These are phyloP conservation scores for Ceratocystiopsis sp. DNA, from an alignment of 2,329 filamentous ascomycete genomes.

Conservation along the genomic window DNA sequence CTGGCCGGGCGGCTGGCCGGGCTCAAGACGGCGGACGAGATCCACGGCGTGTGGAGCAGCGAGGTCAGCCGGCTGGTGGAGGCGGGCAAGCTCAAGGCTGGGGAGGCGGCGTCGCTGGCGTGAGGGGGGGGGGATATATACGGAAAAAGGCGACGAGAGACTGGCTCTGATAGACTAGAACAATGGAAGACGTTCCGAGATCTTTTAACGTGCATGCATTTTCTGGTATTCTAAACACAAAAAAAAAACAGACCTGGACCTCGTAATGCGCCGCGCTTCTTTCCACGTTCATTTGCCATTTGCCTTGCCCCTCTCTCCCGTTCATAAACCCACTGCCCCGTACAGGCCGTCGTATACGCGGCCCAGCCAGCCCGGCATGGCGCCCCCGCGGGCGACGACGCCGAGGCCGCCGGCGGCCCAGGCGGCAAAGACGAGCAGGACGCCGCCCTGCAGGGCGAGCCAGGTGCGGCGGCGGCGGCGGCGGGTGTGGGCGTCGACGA, in stretches of 20 bases:
- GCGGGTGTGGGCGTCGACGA: conserved; percentile 26
- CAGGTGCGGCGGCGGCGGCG: conserved; percentile 42
- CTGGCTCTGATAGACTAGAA: too few species aligned
- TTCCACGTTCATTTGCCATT: too few species aligned
- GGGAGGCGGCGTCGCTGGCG: conserved; percentile 53
- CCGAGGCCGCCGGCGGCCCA: conserved; percentile 75
- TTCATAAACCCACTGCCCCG: conserved; percentile 9
- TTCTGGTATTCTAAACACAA: too few species aligned
- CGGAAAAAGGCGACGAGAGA: too few species aligned
- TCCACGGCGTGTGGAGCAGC: conserved; percentile 66
- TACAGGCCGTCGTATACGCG: conserved; percentile 63
- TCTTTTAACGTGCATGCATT: too few species aligned
- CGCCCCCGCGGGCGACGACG: conserved; percentile 55
- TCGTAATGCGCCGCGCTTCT: too few species aligned
- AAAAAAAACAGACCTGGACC: too few species aligned
- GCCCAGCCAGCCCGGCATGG: conserved; percentile 60
- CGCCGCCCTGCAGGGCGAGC: conserved; percentile 52
- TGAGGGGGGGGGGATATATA: conserved; percentile 10
- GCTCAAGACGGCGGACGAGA: conserved; percentile 63
- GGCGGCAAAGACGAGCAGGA: conserved; percentile 38
- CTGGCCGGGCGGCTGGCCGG: conserved; percentile 67
- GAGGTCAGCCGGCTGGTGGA: conserved; percentile 64
- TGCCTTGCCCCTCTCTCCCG: too few species aligned
- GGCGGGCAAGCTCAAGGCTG: conserved; percentile 74
- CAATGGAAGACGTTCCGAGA: too few species aligned